Evolutionary conservation across 176 grass and related monocot genomes (phyloP), one percentile per base, ranked within the genome.

Genomic region (Musa beccarii): DNA sequence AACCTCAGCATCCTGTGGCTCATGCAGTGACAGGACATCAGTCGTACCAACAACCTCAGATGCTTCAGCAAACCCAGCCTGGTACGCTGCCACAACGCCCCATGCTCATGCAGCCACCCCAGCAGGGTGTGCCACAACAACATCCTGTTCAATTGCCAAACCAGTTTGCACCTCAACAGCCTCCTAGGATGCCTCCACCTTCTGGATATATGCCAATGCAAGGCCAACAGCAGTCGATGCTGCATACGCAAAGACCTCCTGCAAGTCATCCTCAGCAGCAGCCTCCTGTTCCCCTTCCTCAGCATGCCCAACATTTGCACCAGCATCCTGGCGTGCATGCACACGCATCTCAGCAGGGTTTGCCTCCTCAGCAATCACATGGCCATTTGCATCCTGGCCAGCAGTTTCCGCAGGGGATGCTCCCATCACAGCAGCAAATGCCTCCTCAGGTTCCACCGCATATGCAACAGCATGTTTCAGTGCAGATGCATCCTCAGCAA

Each of bases 11-110:
- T 83, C 78, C 90, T 75, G 64, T 80, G 62, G 34, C 56, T 52
- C 82, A 78, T 88, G 75, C 26, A 8, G 76, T 82, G 69, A 76
- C 26, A 25, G 77, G 81, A 8, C 87, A 89, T 75, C 87, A 84
- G 68, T 83, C 84, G 21, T 87, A 85, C 81, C 68, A 74, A 20
- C 86, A 88, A 51, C 80, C 88, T 57, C 87, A 88, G 74, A 66
- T 75, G 9, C 22, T 59, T n/a, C 73, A 49, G 26, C 73, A 77
- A 77, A 66, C 61, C 75, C 69, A 79, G 55, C 76, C 86, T 73
- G 74, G 76, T 79, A 81, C 78, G 73, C 69, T 78, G 22, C 52
- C 82, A 53, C 88, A 85, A 75, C 83, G 2, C 8, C 81, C 85
- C 76, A 74, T 49, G 66, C 51, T 88, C 53, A 54, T 54, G 20